A percentile compares a stretch with the other conserved stretches of the same genome.
Conservation (phyloP, 2,329 filamentous ascomycete genomes). For the Colletotrichum ledebouriae region DNA sequence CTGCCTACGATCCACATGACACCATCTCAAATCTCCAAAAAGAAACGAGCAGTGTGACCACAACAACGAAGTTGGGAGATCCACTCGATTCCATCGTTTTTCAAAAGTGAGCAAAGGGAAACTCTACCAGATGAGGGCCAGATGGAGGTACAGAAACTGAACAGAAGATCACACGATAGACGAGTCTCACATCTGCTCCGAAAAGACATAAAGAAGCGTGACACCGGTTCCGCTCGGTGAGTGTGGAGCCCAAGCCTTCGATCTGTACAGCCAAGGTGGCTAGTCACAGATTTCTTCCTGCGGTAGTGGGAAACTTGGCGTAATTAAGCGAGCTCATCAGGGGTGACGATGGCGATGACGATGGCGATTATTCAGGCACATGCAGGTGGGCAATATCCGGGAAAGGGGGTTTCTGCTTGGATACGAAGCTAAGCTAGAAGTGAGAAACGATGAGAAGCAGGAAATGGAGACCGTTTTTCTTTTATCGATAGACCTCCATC, state of each 20-base stretch:
- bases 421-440: background rate
- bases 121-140: background rate
- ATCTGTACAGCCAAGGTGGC: background rate
- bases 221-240: background rate
- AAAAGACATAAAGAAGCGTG: background rate
- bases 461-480: background rate
- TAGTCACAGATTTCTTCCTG: background rate
- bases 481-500: background rate
- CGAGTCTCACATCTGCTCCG: conserved; percentile 16
- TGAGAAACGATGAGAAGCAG: background rate
- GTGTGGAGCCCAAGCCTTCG: background rate
- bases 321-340: no score
- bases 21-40: background rate
- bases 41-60: background rate
- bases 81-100: background rate
- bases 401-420: background rate
- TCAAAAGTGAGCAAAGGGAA: background rate
- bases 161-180: background rate
- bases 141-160: background rate
- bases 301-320: background rate
- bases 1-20: conserved; percentile 5
- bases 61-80: no score
- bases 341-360: conserved; percentile 1
- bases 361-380: conserved; percentile 37
- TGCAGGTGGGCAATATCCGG: conserved; percentile 20